These are phyloP conservation scores for Symbiodinium natans DNA, from an alignment of 73 alveolate genomes.

Conservation along the genomic window DNA sequence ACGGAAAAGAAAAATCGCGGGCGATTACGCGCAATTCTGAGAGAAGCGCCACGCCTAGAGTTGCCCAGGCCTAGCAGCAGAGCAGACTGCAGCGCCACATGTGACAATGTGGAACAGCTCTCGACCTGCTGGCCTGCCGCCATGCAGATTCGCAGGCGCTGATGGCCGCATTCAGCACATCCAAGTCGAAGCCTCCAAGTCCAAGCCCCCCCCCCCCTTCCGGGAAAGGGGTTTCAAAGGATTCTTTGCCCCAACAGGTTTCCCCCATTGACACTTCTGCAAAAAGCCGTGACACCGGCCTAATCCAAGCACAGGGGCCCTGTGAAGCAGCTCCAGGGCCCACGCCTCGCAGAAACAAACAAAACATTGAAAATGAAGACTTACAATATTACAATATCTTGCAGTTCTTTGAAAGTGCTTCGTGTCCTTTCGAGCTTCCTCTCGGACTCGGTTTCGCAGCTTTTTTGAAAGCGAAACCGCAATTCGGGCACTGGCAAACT, in stretches of 20 bases:
- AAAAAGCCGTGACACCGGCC: too few species aligned
- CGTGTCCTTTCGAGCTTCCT: too few species aligned
- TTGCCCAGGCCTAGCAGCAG: not conserved
- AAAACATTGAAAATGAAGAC: too few species aligned
- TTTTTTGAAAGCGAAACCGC: not conserved
- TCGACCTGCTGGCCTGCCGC: not conserved
- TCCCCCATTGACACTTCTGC: too few species aligned
- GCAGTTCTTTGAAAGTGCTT: too few species aligned
- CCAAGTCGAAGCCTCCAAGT: not conserved
- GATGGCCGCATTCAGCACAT: constrained; percentile 39
- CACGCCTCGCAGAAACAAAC: not conserved
- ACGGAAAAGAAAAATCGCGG: not conserved
- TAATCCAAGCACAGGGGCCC: not conserved
- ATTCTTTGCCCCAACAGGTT: too few species aligned
- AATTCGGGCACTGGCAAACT: not conserved
- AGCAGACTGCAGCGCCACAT: not conserved
- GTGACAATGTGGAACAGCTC: not conserved
- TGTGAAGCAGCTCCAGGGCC: not conserved
- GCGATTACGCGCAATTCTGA: not conserved
- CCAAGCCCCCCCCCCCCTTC: not conserved
- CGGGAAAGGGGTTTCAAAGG: too few species aligned
- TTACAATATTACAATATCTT: too few species aligned
- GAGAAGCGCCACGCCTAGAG: not conserved
- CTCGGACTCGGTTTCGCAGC: too few species aligned
- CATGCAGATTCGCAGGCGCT: constrained; percentile 60